These are phyloP conservation scores for Pythium biforme DNA, from an alignment of 352 stramenopile species.

Conservation along the genomic window DNA sequence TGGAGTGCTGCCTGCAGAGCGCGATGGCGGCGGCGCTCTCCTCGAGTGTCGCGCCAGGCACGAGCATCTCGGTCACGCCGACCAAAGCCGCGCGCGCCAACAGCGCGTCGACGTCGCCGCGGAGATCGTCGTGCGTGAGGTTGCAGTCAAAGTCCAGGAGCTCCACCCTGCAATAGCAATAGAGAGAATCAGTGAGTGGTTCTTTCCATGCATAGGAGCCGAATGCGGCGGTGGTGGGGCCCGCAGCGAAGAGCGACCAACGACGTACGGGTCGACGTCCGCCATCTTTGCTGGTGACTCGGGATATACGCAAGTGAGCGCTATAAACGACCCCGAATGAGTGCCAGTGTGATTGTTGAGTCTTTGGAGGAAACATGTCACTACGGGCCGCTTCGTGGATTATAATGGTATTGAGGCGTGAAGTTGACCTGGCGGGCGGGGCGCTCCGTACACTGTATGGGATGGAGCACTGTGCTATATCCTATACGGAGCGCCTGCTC, in stretches of 20 bases:
- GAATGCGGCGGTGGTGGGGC: not conserved
- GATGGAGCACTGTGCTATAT: too few relatives aligned
- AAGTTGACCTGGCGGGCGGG: too few relatives aligned
- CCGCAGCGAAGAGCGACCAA: not conserved
- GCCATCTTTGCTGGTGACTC: not conserved
- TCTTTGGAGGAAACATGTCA: too few relatives aligned
- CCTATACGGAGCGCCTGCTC: too few relatives aligned
- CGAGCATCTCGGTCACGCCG: conserved; percentile 70
- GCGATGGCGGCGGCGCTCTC: conserved; percentile 59
- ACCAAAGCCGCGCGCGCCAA: conserved; percentile 37
- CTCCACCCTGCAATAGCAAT: not conserved
- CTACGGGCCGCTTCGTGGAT: too few relatives aligned
- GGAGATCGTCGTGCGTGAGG: conserved; percentile 69
- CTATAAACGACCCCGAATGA: not conserved
- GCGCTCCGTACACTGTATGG: too few relatives aligned
- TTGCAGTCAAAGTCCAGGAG: conserved; percentile 87
- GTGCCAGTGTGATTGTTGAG: not conserved
- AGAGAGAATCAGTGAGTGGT: not conserved
- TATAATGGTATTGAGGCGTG: too few relatives aligned
- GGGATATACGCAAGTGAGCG: not conserved
- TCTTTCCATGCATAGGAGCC: too few relatives aligned
- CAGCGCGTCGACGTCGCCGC: conserved; percentile 34
- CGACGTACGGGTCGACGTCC: not conserved
- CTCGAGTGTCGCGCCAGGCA: conserved; percentile 67
- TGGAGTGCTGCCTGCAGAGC: conserved; percentile 49